These are phyloP conservation scores for Sclerotinia sclerotiorum DNA, from an alignment of 2,329 filamentous ascomycete species.

Conservation along the genomic window DNA sequence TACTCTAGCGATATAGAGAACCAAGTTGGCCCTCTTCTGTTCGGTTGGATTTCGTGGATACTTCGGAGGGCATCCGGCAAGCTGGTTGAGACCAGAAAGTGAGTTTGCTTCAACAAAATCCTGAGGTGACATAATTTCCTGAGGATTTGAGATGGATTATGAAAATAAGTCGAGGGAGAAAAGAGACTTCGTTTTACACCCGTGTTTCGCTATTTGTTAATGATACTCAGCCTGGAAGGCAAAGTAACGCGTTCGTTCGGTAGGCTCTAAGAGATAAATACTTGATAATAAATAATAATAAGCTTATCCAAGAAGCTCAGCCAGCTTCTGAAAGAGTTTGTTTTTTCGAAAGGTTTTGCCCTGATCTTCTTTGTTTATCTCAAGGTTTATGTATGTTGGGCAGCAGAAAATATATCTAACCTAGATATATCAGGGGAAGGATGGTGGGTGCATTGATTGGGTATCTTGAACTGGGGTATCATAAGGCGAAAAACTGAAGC, in stretches of 20 bases:
- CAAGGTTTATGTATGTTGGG: background rate
- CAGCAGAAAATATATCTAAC: background rate
- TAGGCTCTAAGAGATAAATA: background rate
- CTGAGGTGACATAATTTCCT: conserved; percentile 27
- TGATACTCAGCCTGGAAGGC: background rate
- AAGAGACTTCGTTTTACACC: conserved; percentile 5
- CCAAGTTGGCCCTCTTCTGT: conserved; percentile 66
- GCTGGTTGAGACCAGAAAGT: conserved; percentile 71
- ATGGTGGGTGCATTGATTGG: background rate
- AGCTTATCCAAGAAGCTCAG: conserved; percentile 1
- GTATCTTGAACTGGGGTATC: conserved; percentile 11
- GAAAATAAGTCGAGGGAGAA: background rate
- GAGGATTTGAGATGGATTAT: background rate
- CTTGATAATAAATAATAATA: background rate
- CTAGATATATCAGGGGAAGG: background rate
- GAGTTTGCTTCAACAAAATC: conserved; percentile 73
- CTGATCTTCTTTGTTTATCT: background rate
- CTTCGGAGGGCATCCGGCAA: conserved; percentile 83
- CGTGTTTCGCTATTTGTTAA: background rate
- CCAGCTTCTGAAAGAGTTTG: background rate
- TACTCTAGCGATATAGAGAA: conserved; percentile 89
- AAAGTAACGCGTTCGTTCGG: background rate
- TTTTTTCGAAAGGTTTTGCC: background rate
- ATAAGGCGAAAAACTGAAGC: background rate
- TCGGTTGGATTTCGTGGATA: conserved; percentile 78